These are phyloP conservation scores for Arthonia radiata DNA, from an alignment of 495 filamentous ascomycete genomes.

Conservation along the genomic window DNA sequence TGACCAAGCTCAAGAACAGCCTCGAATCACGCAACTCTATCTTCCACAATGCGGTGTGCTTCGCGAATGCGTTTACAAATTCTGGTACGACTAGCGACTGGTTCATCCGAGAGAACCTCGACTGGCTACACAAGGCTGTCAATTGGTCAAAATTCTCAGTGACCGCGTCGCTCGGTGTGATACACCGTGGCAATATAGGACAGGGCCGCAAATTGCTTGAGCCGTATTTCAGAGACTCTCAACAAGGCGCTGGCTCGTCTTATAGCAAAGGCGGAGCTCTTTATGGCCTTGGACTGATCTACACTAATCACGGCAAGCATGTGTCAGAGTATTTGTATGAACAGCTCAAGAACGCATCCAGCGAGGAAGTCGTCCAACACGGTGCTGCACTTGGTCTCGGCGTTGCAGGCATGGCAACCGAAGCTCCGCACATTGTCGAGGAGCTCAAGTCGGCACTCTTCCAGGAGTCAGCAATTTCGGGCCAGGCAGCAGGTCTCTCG, in stretches of 20 bases:
- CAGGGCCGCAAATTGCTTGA: constrained; percentile 84
- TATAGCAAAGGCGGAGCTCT: constrained; percentile 93
- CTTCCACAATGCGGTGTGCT: constrained; percentile 89
- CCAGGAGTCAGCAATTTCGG: constrained; percentile 81
- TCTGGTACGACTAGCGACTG: constrained; percentile 94
- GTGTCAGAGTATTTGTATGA: constrained; percentile 71
- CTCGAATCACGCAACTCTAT: constrained; percentile 92
- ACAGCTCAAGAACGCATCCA: constrained; percentile 52
- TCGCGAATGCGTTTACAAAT: constrained; percentile 98
- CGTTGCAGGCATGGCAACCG: constrained; percentile 93
- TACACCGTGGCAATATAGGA: constrained; percentile 79
- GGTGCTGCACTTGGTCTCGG: constrained; percentile 87
- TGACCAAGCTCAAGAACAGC: constrained; percentile 91
- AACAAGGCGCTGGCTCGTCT: constrained; percentile 48
- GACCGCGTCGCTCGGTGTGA: constrained; percentile 86
- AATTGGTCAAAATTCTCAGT: constrained; percentile 99
- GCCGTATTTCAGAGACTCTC: constrained; percentile 61
- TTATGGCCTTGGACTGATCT: constrained; percentile 88
- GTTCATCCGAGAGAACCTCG: constrained; percentile 91
- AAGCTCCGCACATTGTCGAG: constrained; percentile 71
- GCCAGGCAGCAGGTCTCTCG: constrained; percentile 81
- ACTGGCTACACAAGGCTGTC: constrained; percentile 95
- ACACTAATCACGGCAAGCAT: constrained; percentile 87
- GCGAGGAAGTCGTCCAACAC: constrained; percentile 90
- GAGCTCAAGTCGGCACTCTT: constrained; percentile 70